phyloP scores from a whole-genome alignment of 352 stramenopile species.

The Elongisporangium undulatum region DNA sequence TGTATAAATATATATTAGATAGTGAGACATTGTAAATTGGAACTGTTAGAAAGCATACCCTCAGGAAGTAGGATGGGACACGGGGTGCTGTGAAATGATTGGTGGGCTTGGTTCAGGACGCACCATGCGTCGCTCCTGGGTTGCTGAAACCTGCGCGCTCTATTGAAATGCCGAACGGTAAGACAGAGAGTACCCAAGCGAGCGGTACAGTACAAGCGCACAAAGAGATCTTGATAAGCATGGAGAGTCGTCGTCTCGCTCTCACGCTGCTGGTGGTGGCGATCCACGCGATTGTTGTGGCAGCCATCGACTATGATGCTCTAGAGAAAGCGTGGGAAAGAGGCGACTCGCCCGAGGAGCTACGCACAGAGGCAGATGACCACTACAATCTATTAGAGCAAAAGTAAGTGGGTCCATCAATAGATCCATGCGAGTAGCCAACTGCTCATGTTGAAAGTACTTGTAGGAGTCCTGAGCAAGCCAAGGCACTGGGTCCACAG shows the following conservation, averaged over 20 bases:
- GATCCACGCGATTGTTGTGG: background rate
- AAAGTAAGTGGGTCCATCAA: conserved; percentile 18
- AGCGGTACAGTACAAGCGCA: background rate
- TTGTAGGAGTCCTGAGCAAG: conserved; percentile 28
- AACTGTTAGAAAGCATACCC: background rate
- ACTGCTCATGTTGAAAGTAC: conserved; percentile 1
- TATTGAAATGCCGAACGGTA: background rate
- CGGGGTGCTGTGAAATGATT: background rate
- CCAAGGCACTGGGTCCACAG: conserved; percentile 55
- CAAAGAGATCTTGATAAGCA: background rate
- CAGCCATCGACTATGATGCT: conserved; percentile 54
- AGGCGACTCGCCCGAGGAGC: conserved; percentile 39
- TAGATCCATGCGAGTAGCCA: background rate
- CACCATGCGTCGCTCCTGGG: background rate
- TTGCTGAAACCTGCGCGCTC: background rate
- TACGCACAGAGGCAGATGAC: conserved; percentile 41
- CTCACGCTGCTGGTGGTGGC: background rate
- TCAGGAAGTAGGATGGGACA: background rate
- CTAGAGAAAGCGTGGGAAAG: conserved; percentile 63
- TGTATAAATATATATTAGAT: background rate
- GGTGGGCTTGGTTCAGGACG: background rate
- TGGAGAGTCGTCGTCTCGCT: background rate
- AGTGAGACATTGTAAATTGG: background rate
- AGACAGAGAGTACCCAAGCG: background rate
- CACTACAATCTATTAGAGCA: conserved; percentile 40